Evolutionary conservation across 345 rosid genomes (phyloP).

Genomic region (Brassica incana): DNA sequence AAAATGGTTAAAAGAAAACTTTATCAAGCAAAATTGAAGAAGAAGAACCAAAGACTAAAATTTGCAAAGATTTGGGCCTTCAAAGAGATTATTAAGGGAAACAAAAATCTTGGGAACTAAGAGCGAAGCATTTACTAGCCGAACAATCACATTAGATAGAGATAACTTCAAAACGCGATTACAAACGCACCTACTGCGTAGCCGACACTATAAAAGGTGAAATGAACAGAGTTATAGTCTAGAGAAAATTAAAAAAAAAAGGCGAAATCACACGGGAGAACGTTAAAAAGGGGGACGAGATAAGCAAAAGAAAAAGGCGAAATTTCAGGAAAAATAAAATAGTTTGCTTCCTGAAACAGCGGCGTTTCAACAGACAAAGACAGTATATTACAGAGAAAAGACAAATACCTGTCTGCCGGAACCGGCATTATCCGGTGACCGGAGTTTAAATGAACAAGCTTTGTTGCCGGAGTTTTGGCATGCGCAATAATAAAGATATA

Average conservation of each 20-base stretch:
- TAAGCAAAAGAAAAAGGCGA: slow-evolving; percentile 8
- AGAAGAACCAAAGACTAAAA: background rate
- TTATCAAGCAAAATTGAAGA: background rate
- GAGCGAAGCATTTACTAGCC: slow-evolving; percentile 27
- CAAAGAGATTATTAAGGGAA: slow-evolving; percentile 9
- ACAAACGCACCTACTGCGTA: slow-evolving; percentile 23
- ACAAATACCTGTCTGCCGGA: slow-evolving; percentile 27
- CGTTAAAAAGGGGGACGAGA: slow-evolving; percentile 4
- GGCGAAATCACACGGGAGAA: background rate
- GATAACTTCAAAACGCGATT: slow-evolving; percentile 14
- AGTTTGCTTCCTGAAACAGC: background rate
- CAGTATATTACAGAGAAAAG: background rate
- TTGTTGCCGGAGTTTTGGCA: slow-evolving; percentile 2
- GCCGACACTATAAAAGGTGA: slow-evolving; percentile 28
- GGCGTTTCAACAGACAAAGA: no score
- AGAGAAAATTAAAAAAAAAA: background rate
- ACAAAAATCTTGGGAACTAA: slow-evolving; percentile 20
- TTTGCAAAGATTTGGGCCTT: background rate
- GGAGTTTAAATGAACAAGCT: background rate
- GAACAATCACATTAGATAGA: background rate
- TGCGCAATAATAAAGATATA: background rate
- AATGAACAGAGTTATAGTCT: background rate
- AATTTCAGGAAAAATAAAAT: background rate
- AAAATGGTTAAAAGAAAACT: background rate
- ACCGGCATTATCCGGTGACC: slow-evolving; percentile 23